Conservation (phyloP, 306 rosid genomes). For the Corylus americana region DNA sequence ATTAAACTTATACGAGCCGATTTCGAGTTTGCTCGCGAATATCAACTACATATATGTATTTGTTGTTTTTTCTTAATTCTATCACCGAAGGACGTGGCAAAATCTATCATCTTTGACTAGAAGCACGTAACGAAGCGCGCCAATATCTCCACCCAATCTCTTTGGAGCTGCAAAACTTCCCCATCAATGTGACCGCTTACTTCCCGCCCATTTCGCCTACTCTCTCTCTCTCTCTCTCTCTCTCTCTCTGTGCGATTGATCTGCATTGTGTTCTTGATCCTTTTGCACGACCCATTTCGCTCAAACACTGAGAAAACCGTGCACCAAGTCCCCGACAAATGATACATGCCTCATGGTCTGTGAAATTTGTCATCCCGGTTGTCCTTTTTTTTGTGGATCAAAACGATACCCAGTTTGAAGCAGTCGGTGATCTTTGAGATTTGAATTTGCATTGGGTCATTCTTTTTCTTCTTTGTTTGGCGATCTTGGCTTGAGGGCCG, state of each 20-base stretch:
- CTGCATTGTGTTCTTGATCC: slow-evolving; percentile 15
- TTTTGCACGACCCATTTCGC: slow-evolving; percentile 26
- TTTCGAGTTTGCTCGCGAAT: too few species aligned
- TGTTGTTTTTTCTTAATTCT: background rate
- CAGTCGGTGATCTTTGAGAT: background rate
- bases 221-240: slow-evolving; percentile 9
- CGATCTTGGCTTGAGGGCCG: slow-evolving; percentile 16
- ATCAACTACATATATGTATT: background rate
- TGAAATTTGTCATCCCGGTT: slow-evolving; percentile 25
- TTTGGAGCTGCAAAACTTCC: slow-evolving; percentile 38
- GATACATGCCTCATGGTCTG: background rate
- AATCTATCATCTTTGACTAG: slow-evolving; percentile 6
- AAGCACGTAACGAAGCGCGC: slow-evolving; percentile 51
- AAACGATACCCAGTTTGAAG: slow-evolving; percentile 14
- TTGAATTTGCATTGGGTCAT: background rate
- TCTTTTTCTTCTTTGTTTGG: background rate
- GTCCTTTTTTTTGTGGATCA: slow-evolving; percentile 11
- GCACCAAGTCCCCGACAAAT: background rate
- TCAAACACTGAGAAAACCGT: slow-evolving; percentile 10
- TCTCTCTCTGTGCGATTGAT: slow-evolving; percentile 17
- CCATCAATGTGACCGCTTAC: slow-evolving; percentile 48
- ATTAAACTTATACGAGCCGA: too few species aligned
- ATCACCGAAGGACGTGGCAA: background rate
- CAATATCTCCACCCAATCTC: slow-evolving; percentile 51
- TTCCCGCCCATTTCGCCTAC: slow-evolving; percentile 59